Base-by-base conservation (phyloP, 1,284 basidiomycete species). In the Leccinum variabile region DNA sequence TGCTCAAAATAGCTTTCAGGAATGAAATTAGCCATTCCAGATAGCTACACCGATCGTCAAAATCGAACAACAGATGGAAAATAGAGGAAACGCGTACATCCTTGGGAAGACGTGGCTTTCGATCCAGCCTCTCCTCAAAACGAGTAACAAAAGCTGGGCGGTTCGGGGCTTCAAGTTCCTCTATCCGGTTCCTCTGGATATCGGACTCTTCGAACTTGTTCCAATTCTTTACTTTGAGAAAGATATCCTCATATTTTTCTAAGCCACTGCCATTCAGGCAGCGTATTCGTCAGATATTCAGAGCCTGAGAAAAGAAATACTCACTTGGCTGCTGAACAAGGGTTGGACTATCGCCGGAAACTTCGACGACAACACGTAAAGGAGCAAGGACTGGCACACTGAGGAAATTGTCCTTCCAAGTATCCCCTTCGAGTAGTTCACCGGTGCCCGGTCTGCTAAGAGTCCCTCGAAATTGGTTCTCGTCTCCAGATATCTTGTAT, bases 171-270 rank as follows among this genome's bases (percentile, higher is more conserved):
- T n/a, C n/a, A n/a, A n/a, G n/a, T 52, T 52, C 2, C 25, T 30
- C 11, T 30, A 52, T 16, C 28, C 10, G 5, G 50, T 52, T 52
- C 50, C 50, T 28, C 14, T 11, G 0, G 28, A 52, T 25, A 52
- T 52, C 28, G 10, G 50, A 52, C 10, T 16, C 2, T 52, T 25
- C 13, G 25, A 52, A 52, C 25, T 16, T 16, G 10, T 13, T 13
- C 50, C 50, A 52, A 52, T 52, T 52, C 50, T 52, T 52, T 22
- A 52, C 50, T 52, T 30, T 52, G 16, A 52, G 50, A 52, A 30
- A 52, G 50, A 30, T 52, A 30, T 52, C 25, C 25, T 30, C 11
- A 30, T 13, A 52, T 28, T 52, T 30, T 14, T 30, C 18, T 49
- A 49, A 25, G 18, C n/a, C n/a, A 9, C 11, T n/a, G 22, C 22